Percentiles rank a stretch among this genome's conserved stretches.
Evolutionary conservation across 768 basidiomycete species (phyloP).

Genomic region (Tubosaeta brunneosetosa): DNA sequence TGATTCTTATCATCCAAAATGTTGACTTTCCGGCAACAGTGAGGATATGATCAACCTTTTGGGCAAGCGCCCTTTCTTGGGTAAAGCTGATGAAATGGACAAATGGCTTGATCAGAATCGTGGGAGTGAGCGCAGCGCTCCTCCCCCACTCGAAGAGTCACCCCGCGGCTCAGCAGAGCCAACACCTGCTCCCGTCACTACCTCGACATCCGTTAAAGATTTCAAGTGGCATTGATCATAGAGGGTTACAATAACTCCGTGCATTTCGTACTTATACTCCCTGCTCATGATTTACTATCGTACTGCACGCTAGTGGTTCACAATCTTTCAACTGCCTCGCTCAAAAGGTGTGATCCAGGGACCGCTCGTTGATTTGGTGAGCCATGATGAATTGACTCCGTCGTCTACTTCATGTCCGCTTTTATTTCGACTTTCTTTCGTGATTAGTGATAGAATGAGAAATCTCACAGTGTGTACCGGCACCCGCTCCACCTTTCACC

Average conservation of each 20-base stretch:
- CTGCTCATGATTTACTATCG: constrained; percentile 41
- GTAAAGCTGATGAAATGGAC: constrained; percentile 88
- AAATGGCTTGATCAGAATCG: constrained; percentile 89
- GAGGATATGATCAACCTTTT: constrained; percentile 85
- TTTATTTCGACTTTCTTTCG: not conserved
- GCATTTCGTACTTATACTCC: constrained; percentile 25
- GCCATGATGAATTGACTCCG: not conserved
- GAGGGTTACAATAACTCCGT: constrained; percentile 3
- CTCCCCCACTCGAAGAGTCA: constrained; percentile 55
- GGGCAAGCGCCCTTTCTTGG: constrained; percentile 78
- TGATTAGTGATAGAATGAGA: not conserved
- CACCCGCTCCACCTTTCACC: constrained; percentile 79
- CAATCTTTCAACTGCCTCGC: not conserved
- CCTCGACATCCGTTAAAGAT: constrained; percentile 37
- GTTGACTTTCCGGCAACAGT: constrained; percentile 33
- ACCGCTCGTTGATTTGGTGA: not conserved
- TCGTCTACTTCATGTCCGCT: not conserved
- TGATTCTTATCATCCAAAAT: not conserved
- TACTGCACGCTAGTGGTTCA: constrained; percentile 41
- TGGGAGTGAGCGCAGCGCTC: constrained; percentile 54
- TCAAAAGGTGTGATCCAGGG: not conserved
- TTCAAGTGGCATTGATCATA: constrained; percentile 11
- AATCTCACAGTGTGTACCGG: constrained; percentile 44
- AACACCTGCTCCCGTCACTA: constrained; percentile 46
- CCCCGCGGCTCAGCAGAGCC: constrained; percentile 37